These are phyloP conservation scores for Sporodiniella umbellata DNA, from an alignment of 371 early-diverging fungal species.

Conservation along the genomic window DNA sequence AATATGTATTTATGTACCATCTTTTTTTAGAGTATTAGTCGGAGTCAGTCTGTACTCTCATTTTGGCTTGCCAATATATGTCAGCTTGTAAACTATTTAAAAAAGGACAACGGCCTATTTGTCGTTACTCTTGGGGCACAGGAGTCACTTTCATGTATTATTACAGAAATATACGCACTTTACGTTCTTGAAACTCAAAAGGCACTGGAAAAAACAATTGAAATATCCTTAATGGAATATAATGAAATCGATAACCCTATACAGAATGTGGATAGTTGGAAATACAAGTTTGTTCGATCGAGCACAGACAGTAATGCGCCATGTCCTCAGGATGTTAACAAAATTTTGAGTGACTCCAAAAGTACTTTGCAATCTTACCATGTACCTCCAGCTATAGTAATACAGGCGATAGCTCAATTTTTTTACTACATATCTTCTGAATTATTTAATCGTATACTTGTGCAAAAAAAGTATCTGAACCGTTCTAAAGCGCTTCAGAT, in stretches of 20 bases:
- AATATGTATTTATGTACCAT: slow-evolving; percentile 4
- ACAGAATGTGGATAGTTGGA: slow-evolving; percentile 60
- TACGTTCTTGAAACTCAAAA: slow-evolving; percentile 57
- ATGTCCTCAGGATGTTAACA: slow-evolving; percentile 51
- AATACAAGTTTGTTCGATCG: slow-evolving; percentile 33
- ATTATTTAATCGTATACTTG: slow-evolving; percentile 77
- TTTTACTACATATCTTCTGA: slow-evolving; percentile 68
- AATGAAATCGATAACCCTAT: slow-evolving; percentile 65
- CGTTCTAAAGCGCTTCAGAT: slow-evolving; percentile 83
- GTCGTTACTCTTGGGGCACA: slow-evolving; percentile 58
- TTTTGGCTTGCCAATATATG: slow-evolving; percentile 84
- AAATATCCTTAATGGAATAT: slow-evolving; percentile 69
- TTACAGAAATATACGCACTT: slow-evolving; percentile 63
- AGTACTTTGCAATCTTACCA: slow-evolving; percentile 52
- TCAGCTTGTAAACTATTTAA: slow-evolving; percentile 73
- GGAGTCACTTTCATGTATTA: slow-evolving; percentile 59
- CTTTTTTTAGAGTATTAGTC: slow-evolving; percentile 16
- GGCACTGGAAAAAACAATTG: slow-evolving; percentile 57
- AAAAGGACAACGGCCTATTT: slow-evolving; percentile 73
- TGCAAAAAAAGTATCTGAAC: slow-evolving; percentile 66
- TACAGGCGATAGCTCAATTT: slow-evolving; percentile 63
- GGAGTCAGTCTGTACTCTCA: slow-evolving; percentile 35
- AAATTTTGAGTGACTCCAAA: slow-evolving; percentile 46
- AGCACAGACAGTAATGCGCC: slow-evolving; percentile 17
- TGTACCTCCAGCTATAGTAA: slow-evolving; percentile 51